Evolutionary conservation across 2,329 filamentous ascomycete genomes (phyloP).

Genomic region (Sporothrix protearum): DNA sequence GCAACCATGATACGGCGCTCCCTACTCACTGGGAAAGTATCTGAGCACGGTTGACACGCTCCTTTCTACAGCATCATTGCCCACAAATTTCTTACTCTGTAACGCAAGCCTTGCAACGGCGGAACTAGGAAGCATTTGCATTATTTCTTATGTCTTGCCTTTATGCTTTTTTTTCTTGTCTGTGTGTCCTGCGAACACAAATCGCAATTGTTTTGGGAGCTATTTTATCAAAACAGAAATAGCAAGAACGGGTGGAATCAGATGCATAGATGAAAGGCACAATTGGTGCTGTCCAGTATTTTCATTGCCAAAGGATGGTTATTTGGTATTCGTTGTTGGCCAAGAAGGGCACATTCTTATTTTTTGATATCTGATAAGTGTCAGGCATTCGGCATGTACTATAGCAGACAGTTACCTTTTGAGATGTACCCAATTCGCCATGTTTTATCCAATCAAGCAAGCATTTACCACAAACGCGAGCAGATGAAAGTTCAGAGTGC

Average conservation of each 20-base stretch:
- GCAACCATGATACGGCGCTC: constrained; percentile 23
- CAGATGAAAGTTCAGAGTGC: neutral
- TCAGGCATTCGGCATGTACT: constrained; percentile 24
- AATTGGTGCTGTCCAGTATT: neutral
- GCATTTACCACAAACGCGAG: neutral
- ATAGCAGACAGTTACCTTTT: constrained; percentile 19
- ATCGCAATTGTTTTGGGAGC: neutral
- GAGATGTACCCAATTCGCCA: constrained; percentile 7
- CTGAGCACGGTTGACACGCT: neutral
- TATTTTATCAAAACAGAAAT: neutral
- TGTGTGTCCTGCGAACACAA: neutral
- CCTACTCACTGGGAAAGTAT: constrained; percentile 23
- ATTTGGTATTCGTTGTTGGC: constrained; percentile 5
- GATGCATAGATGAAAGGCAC: neutral
- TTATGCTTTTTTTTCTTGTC: neutral
- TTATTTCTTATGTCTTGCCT: constrained; percentile 9
- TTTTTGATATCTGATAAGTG: constrained; percentile 22
- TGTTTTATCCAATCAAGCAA: constrained; percentile 19
- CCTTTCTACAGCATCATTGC: constrained; percentile 2
- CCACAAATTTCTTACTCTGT: constrained; percentile 10
- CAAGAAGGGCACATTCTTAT: constrained; percentile 18
- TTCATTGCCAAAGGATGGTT: neutral
- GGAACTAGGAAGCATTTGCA: neutral
- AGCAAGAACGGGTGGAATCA: too few species aligned
- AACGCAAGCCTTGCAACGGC: neutral